phyloP scores from a whole-genome alignment of 331 rosid species.

The Saraca asoca region DNA sequence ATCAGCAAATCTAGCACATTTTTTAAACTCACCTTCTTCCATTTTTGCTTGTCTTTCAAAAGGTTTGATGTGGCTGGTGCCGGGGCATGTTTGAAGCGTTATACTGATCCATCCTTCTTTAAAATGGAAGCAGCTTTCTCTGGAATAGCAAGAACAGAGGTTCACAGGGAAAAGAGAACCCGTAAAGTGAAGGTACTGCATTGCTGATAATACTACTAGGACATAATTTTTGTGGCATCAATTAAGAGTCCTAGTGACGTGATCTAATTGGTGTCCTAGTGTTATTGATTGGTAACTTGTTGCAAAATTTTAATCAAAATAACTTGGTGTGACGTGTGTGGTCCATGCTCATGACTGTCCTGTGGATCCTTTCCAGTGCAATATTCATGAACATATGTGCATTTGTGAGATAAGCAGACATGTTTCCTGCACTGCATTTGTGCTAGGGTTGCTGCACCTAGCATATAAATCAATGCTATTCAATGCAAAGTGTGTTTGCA shows the following conservation, averaged over 20 bases:
- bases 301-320: slow-evolving; percentile 23
- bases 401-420: not conserved
- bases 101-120: slow-evolving; percentile 91
- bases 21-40: not conserved
- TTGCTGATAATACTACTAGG: slow-evolving; percentile 15
- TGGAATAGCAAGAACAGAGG: slow-evolving; percentile 38
- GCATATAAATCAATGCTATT: not conserved
- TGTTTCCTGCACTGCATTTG: not conserved
- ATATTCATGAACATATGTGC: not conserved
- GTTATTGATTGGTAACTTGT: slow-evolving; percentile 32
- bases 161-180: slow-evolving; percentile 72
- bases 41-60: slow-evolving; percentile 39
- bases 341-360: not conserved
- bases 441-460: slow-evolving; percentile 31
- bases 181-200: slow-evolving; percentile 79
- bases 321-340: slow-evolving; percentile 11
- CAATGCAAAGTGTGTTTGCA: not conserved
- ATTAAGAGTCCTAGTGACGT: not conserved
- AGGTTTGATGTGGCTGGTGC: slow-evolving; percentile 99
- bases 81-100: slow-evolving; percentile 94
- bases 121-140: slow-evolving; percentile 64
- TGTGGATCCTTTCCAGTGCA: not conserved
- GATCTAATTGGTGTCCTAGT: slow-evolving; percentile 20
- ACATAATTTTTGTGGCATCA: slow-evolving; percentile 5
- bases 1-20: not conserved